Evolutionary conservation across 1,284 basidiomycete genomes (phyloP).

Genomic region (Phylloboletellus chloephorus): DNA sequence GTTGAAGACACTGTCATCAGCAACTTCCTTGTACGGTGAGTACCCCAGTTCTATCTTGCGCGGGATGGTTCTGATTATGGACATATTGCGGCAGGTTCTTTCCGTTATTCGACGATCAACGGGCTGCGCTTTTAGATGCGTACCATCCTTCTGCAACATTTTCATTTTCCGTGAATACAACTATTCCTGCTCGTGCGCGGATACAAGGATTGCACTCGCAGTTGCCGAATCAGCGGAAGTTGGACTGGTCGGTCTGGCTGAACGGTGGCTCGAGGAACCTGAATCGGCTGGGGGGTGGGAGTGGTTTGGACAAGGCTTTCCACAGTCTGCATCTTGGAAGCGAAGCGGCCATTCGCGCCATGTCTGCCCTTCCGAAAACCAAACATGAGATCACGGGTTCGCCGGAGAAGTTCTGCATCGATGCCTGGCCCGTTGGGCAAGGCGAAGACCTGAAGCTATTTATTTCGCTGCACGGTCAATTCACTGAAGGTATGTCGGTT

Average conservation of each 20-base stretch:
- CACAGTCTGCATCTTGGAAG: conserved; percentile 71
- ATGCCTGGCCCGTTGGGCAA: conserved; percentile 76
- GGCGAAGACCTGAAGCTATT: conserved; percentile 64
- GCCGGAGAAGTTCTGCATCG: conserved; percentile 82
- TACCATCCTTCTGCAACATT: conserved; percentile 87
- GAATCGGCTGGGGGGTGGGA: conserved; percentile 49
- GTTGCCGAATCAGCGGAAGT: conserved; percentile 76
- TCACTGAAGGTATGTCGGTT: conserved; percentile 68
- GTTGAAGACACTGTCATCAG: conserved; percentile 65
- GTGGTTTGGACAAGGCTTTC: conserved; percentile 56
- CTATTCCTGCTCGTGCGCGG: conserved; percentile 68
- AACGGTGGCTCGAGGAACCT: conserved; percentile 69
- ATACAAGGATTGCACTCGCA: conserved; percentile 59
- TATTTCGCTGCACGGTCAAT: conserved; percentile 87
- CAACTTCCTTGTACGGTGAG: conserved; percentile 74
- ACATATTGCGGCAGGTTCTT: conserved; percentile 60
- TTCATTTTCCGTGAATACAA: conserved; percentile 80
- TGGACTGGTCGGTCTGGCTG: conserved; percentile 73
- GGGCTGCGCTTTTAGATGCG: conserved; percentile 61
- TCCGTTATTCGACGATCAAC: conserved; percentile 74
- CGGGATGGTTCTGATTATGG: conserved; percentile 10
- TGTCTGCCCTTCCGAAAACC: conserved; percentile 68
- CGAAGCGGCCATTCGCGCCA: conserved; percentile 59
- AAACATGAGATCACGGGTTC: conserved; percentile 72
- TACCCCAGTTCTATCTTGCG: not conserved